A percentile compares a stretch with the other conserved stretches of the same genome.
phyloP scores from a whole-genome alignment of 202 grass and related monocot species.

The Brachypodium distachyon region DNA sequence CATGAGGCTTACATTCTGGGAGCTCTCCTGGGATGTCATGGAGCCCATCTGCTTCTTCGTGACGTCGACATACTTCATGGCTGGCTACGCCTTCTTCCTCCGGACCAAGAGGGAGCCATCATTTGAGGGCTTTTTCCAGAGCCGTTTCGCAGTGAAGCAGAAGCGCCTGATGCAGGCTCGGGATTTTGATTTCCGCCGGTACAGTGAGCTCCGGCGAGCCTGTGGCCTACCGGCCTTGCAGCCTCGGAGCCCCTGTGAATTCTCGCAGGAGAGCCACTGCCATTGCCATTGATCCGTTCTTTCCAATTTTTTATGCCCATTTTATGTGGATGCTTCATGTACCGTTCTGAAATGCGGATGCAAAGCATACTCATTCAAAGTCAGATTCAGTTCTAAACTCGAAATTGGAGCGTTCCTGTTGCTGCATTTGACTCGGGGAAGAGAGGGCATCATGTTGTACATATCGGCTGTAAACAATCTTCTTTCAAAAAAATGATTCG shows the following conservation, averaged over 20 bases:
- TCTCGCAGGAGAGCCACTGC: slow-evolving; percentile 13
- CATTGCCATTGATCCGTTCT: slow-evolving; percentile 46
- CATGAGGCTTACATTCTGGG: slow-evolving; percentile 96
- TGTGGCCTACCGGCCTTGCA: slow-evolving; percentile 20
- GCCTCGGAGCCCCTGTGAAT: not conserved
- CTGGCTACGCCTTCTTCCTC: slow-evolving; percentile 84
- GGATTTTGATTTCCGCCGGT: slow-evolving; percentile 51
- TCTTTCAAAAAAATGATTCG: not conserved
- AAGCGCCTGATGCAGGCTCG: slow-evolving; percentile 44
- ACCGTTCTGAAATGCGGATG: slow-evolving; percentile 15
- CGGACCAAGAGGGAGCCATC: slow-evolving; percentile 81
- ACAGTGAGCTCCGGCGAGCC: slow-evolving; percentile 50
- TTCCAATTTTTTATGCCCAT: slow-evolving; percentile 8
- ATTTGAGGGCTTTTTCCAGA: slow-evolving; percentile 86
- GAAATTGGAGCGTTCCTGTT: not conserved
- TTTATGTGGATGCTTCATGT: slow-evolving; percentile 25
- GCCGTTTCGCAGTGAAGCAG: slow-evolving; percentile 61
- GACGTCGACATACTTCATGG: slow-evolving; percentile 90
- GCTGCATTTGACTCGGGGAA: not conserved
- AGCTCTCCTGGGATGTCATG: slow-evolving; percentile 98
- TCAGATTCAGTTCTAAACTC: not conserved
- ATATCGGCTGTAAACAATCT: not conserved
- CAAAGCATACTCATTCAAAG: slow-evolving; percentile 18
- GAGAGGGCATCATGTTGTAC: not conserved
- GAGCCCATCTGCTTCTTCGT: slow-evolving; percentile 97